These are phyloP conservation scores for Talaromyces trachyspermus DNA, from an alignment of 495 filamentous ascomycete species.

Conservation along the genomic window DNA sequence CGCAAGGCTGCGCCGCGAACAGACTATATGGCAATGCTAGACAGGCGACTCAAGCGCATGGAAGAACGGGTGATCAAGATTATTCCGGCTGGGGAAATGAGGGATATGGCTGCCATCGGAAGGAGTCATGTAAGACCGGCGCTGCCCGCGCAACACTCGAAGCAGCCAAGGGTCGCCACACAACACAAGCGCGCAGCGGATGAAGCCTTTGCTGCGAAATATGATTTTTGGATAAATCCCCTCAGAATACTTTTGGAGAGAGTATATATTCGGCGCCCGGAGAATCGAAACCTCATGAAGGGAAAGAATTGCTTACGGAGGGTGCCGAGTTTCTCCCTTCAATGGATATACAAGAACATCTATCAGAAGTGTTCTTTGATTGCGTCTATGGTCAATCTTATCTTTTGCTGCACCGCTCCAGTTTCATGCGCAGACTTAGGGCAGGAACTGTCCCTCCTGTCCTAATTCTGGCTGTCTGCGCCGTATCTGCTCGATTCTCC, in stretches of 20 bases:
- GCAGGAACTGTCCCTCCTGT: constrained; percentile 71
- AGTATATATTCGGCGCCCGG: constrained; percentile 51
- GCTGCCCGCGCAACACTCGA: constrained; percentile 50
- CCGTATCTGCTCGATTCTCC: constrained; percentile 90
- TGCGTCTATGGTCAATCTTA: constrained; percentile 94
- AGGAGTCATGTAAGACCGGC: constrained; percentile 76
- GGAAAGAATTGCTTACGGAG: constrained; percentile 65
- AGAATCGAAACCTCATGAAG: constrained; percentile 56
- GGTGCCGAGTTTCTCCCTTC: constrained; percentile 79
- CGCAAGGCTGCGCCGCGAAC: constrained; percentile 92
- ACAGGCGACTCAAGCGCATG: constrained; percentile 89
- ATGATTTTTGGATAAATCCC: constrained; percentile 73
- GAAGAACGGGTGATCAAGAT: constrained; percentile 96
- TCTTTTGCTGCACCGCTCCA: constrained; percentile 92
- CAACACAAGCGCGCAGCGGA: constrained; percentile 81
- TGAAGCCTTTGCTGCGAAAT: constrained; percentile 76
- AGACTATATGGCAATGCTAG: constrained; percentile 99
- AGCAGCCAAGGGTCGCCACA: constrained; percentile 36
- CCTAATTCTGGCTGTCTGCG: constrained; percentile 83
- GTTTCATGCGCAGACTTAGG: constrained; percentile 80
- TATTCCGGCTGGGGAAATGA: constrained; percentile 74
- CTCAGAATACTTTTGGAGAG: constrained; percentile 33
- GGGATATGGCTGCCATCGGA: constrained; percentile 52
- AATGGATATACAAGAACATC: constrained; percentile 86
- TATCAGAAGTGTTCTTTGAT: constrained; percentile 93